Evolutionary conservation across 768 basidiomycete genomes (phyloP).

Genomic region (Udeniomyces megalosporus): DNA sequence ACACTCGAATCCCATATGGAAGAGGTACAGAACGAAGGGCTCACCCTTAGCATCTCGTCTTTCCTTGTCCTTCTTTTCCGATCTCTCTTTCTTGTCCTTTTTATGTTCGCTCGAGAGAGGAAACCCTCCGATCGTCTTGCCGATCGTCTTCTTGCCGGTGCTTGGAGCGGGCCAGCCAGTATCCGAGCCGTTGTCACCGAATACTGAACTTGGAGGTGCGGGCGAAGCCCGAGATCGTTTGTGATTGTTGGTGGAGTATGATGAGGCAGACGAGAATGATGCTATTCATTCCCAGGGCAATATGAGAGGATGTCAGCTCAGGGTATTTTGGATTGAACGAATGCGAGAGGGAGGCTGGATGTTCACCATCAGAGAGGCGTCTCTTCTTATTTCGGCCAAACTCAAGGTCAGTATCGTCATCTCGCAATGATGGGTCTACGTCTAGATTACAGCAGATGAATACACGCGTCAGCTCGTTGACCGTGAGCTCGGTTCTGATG

Average conservation of each 20-base stretch:
- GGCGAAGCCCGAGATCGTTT: too few species aligned
- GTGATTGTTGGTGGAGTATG: too few species aligned
- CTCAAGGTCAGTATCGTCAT: not conserved
- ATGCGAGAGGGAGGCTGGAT: too few species aligned
- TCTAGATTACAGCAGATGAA: not conserved
- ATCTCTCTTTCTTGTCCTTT: too few species aligned
- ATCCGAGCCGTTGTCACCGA: too few species aligned
- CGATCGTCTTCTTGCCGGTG: too few species aligned
- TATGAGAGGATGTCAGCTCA: not conserved
- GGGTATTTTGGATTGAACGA: not conserved
- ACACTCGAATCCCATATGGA: too few species aligned
- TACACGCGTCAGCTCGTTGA: not conserved
- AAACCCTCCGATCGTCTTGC: too few species aligned
- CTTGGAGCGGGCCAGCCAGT: too few species aligned
- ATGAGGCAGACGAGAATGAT: not conserved
- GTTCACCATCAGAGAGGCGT: conserved; percentile 8
- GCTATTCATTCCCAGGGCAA: not conserved
- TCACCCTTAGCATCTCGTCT: not conserved
- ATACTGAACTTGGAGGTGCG: too few species aligned
- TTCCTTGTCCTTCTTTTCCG: not conserved
- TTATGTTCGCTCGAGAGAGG: too few species aligned
- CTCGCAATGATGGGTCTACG: not conserved
- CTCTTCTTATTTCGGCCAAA: conserved; percentile 2
- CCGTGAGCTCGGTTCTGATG: too few species aligned
- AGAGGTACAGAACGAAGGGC: not conserved